Conservation (phyloP, 768 basidiomycete genomes). For the Mrakia frigida region DNA sequence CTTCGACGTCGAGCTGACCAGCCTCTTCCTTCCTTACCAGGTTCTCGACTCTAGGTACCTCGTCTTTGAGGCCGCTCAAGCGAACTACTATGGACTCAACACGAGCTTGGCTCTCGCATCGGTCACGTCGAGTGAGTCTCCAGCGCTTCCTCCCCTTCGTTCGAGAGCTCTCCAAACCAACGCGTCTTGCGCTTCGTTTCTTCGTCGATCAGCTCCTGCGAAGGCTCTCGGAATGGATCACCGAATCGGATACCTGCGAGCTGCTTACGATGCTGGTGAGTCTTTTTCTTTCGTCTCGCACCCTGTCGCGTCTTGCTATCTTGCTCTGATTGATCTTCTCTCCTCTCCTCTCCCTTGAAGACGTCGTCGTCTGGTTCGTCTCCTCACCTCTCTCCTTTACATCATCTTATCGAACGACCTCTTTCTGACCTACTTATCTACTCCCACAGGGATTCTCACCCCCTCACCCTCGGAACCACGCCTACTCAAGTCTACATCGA, state of each 20-base stretch:
- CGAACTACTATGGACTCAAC: conserved; percentile 61
- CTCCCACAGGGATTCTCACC: conserved; percentile 51
- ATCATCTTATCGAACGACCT: no score
- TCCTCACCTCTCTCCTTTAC: background rate
- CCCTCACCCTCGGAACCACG: conserved; percentile 68
- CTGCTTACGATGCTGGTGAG: conserved; percentile 59
- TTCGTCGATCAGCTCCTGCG: conserved; percentile 68
- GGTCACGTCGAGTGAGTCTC: conserved; percentile 15
- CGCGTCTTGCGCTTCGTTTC: background rate
- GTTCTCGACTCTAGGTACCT: conserved; percentile 15
- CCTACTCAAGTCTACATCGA: conserved; percentile 80
- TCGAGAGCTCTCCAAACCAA: background rate
- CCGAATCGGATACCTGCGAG: conserved; percentile 65
- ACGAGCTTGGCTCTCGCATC: conserved; percentile 58
- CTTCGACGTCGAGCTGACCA: background rate
- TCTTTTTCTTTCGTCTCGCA: background rate
- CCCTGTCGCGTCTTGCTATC: background rate
- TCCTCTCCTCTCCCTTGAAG: conserved; percentile 36
- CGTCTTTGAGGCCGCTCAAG: conserved; percentile 66
- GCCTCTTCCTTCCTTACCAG: background rate
- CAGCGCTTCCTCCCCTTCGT: background rate
- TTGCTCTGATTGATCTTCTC: background rate
- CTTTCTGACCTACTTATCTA: background rate
- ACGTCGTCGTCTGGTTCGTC: conserved; percentile 53
- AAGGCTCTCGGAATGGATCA: conserved; percentile 66